Percentiles rank a stretch among this genome's conserved stretches.
phyloP scores from a whole-genome alignment of 1,139 yeast species.

The Entelexis paramagnoliae region DNA sequence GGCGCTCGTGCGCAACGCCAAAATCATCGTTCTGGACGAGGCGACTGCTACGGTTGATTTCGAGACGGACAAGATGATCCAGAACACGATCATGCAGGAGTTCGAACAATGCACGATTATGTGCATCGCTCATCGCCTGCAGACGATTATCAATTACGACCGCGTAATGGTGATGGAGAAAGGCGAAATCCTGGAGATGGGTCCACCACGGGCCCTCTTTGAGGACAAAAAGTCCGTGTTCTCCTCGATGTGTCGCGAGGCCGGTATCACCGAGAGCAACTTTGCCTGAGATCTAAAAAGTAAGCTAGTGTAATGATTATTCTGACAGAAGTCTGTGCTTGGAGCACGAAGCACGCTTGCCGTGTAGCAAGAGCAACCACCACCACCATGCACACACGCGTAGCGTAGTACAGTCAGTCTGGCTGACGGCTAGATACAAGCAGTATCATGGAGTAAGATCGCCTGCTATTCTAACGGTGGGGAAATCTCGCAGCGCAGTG shows the following conservation, averaged over 20 bases:
- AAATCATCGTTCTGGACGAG: constrained; percentile 62
- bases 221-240: constrained; percentile 39
- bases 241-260: constrained; percentile 51
- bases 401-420: too few species aligned
- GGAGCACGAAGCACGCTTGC: too few species aligned
- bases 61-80: constrained; percentile 64
- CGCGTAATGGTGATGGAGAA: constrained; percentile 54
- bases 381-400: too few species aligned
- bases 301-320: too few species aligned
- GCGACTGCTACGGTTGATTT: constrained; percentile 79
- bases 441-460: not conserved
- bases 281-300: constrained; percentile 24
- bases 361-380: too few species aligned
- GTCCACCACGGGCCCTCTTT: constrained; percentile 38
- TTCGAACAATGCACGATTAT: constrained; percentile 58
- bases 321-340: too few species aligned
- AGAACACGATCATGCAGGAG: constrained; percentile 50
- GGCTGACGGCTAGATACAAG: too few species aligned
- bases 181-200: constrained; percentile 54
- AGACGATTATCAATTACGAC: constrained; percentile 58
- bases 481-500: not conserved
- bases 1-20: constrained; percentile 61
- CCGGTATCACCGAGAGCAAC: constrained; percentile 40
- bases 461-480: not conserved
- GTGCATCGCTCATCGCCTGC: constrained; percentile 70